These are phyloP conservation scores for Clarireedia homoeocarpa DNA, from an alignment of 2,329 filamentous ascomycete species.

Conservation along the genomic window DNA sequence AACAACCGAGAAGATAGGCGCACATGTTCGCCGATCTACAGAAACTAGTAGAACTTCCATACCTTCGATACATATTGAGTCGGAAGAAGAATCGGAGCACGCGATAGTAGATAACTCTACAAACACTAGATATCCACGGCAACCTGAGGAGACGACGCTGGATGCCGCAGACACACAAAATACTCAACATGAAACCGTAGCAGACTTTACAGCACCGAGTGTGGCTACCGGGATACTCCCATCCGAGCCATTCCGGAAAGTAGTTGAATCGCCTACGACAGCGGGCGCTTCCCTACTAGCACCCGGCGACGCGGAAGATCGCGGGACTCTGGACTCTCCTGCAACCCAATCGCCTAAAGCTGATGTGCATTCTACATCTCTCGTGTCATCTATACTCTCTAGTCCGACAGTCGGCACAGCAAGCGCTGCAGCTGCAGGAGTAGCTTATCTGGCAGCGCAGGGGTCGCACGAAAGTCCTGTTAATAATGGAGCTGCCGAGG, in stretches of 20 bases:
- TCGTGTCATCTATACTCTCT: neutral
- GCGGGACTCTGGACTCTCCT: neutral
- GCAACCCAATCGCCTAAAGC: neutral
- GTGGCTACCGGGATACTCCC: too few relatives aligned
- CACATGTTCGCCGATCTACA: too few relatives aligned
- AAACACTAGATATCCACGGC: neutral
- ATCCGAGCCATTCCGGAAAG: neutral
- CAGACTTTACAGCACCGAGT: too few relatives aligned
- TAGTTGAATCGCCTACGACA: neutral
- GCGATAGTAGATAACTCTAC: neutral
- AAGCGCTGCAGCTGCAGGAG: neutral
- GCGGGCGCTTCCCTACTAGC: neutral
- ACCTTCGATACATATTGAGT: too few relatives aligned
- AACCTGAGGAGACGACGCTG: neutral
- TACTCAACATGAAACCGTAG: too few relatives aligned
- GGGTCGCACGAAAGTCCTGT: too few relatives aligned
- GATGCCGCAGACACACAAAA: neutral
- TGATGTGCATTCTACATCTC: neutral
- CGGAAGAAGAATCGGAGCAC: too few relatives aligned
- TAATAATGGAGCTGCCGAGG: too few relatives aligned
- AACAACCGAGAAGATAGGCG: conserved; percentile 21
- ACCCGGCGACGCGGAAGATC: neutral
- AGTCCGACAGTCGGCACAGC: neutral
- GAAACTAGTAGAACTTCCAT: too few relatives aligned
- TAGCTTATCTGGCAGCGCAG: neutral